Conservation (phyloP, 257 asterid species). For the Eustoma russellianum region DNA sequence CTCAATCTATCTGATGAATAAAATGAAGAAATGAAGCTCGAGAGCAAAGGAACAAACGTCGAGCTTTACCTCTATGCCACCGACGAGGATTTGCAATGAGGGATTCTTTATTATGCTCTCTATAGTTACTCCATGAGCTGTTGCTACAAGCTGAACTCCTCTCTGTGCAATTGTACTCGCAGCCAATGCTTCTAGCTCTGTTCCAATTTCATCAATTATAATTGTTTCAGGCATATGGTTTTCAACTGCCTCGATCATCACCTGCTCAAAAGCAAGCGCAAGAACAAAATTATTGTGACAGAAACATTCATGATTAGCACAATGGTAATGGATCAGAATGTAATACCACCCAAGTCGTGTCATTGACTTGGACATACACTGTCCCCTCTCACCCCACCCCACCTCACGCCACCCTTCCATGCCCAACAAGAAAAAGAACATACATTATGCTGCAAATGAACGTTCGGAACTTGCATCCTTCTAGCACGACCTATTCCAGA, state of each 20-base stretch:
- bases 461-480: slow-evolving; percentile 98
- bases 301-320: background rate
- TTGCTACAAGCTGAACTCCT: slow-evolving; percentile 98
- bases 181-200: slow-evolving; percentile 95
- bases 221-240: slow-evolving; percentile 97
- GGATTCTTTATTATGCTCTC: slow-evolving; percentile 91
- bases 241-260: slow-evolving; percentile 98
- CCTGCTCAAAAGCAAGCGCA: slow-evolving; percentile 31
- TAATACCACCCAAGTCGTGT: too few species aligned
- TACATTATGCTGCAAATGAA: slow-evolving; percentile 91
- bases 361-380: too few species aligned
- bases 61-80: slow-evolving; percentile 85
- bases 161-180: slow-evolving; percentile 97
- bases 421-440: slow-evolving; percentile 11
- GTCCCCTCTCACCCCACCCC: too few species aligned
- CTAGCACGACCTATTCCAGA: slow-evolving; percentile 96
- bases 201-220: slow-evolving; percentile 94
- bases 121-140: slow-evolving; percentile 91
- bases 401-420: too few species aligned
- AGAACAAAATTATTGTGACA: background rate
- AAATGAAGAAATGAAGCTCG: background rate
- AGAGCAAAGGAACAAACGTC: slow-evolving; percentile 4
- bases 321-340: background rate
- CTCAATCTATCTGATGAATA: too few species aligned
- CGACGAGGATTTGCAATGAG: slow-evolving; percentile 84